These are phyloP conservation scores for Podospora bellae-mahoneyi DNA, from an alignment of 495 filamentous ascomycete species.

Conservation along the genomic window DNA sequence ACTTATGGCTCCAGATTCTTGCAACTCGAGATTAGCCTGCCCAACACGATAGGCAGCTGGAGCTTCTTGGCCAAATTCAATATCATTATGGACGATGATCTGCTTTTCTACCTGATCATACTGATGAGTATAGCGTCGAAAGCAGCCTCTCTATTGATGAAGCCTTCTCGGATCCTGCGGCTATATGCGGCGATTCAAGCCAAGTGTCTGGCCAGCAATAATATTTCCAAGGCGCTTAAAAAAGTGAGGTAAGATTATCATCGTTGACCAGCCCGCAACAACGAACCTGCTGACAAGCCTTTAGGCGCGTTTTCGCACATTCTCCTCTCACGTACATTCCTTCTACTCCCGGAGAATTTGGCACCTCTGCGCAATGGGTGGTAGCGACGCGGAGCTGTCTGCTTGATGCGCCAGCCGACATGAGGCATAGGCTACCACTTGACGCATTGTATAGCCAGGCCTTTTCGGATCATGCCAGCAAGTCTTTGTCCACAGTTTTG, in stretches of 20 bases:
- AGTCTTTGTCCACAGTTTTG: conserved; percentile 8
- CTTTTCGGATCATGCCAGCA: background rate
- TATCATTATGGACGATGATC: background rate
- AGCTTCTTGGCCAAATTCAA: conserved; percentile 6
- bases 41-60: conserved; percentile 11
- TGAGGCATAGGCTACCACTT: conserved; percentile 13
- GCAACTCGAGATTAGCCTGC: background rate
- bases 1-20: conserved; percentile 18
- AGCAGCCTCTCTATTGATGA: background rate
- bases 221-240: background rate
- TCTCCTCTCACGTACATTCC: background rate
- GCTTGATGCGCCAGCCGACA: conserved; percentile 16
- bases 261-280: no score
- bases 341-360: background rate
- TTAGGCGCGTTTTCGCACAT: no score
- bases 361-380: background rate
- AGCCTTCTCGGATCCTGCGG: conserved; percentile 20
- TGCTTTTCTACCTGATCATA: conserved; percentile 5
- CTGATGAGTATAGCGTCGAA: background rate
- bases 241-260: no score
- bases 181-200: conserved; percentile 19
- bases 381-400: conserved; percentile 10
- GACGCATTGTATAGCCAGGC: background rate
- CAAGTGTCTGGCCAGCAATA: conserved; percentile 11
- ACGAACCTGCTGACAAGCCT: no score